These are phyloP conservation scores for Ogataea parapolymorpha DNA, from an alignment of 805 yeast species.

Conservation along the genomic window DNA sequence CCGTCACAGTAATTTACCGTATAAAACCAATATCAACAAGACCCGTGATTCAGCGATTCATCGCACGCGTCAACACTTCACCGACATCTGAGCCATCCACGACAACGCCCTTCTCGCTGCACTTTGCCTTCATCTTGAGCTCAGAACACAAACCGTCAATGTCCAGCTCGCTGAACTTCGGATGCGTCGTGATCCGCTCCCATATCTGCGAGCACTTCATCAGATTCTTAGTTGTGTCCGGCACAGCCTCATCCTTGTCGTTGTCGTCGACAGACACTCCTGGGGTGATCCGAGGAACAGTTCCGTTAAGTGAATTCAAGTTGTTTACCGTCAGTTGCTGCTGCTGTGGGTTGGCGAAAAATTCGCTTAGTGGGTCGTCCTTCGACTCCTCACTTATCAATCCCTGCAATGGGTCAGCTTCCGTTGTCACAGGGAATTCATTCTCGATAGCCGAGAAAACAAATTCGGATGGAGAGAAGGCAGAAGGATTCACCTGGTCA, in stretches of 20 bases:
- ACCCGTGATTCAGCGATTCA: neutral
- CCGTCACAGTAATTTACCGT: too few species aligned
- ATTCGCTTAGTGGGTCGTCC: conserved; percentile 49
- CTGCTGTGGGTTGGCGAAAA: conserved; percentile 7
- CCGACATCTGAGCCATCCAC: conserved; percentile 79
- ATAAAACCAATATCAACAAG: neutral
- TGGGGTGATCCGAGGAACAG: conserved; percentile 16
- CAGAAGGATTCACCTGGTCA: conserved; percentile 14
- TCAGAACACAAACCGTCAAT: conserved; percentile 92
- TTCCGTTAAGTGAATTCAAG: conserved; percentile 18
- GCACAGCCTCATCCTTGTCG: conserved; percentile 47
- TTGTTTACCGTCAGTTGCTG: conserved; percentile 22
- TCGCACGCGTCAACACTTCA: conserved; percentile 37
- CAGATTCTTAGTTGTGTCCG: conserved; percentile 57
- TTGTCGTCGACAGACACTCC: conserved; percentile 13
- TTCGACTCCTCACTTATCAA: conserved; percentile 55
- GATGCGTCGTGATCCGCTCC: conserved; percentile 95
- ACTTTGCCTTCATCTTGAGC: conserved; percentile 87
- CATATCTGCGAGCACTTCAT: conserved; percentile 88
- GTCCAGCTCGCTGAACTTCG: conserved; percentile 88
- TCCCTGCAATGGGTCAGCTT: conserved; percentile 20
- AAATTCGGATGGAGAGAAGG: conserved; percentile 18
- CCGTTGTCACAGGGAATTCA: conserved; percentile 9
- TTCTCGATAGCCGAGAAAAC: conserved; percentile 3
- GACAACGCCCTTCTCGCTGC: conserved; percentile 91